Percentiles rank a stretch among this genome's conserved stretches.
phyloP scores from a whole-genome alignment of 2,329 filamentous ascomycete species.

The Mariannaea elegans region DNA sequence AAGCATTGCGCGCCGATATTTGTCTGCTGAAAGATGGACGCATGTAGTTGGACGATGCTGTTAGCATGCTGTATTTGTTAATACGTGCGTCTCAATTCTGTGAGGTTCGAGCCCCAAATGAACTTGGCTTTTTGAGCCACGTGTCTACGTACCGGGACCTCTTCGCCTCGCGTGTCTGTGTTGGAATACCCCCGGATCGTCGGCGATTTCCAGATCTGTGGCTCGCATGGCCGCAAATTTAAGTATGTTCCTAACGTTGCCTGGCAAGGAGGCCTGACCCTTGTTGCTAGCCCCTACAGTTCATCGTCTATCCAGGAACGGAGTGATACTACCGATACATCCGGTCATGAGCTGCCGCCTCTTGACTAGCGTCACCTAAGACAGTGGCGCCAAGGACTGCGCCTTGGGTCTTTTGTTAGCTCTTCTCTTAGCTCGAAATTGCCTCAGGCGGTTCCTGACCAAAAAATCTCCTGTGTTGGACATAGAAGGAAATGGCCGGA shows the following conservation, averaged over 20 bases:
- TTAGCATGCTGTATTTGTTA: too few relatives aligned
- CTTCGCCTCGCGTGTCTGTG: background rate
- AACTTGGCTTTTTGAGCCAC: too few relatives aligned
- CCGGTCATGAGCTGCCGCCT: constrained; percentile 5
- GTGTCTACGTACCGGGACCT: too few relatives aligned
- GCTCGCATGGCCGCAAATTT: background rate
- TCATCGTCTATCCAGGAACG: background rate
- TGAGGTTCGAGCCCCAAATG: too few relatives aligned
- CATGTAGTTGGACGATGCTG: too few relatives aligned
- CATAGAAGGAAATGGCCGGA: constrained; percentile 7
- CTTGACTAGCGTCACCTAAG: constrained; percentile 3
- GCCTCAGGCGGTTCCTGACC: background rate
- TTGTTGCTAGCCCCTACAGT: background rate
- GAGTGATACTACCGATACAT: too few relatives aligned
- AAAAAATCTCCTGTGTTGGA: background rate
- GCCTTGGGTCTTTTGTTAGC: background rate
- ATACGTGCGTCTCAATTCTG: too few relatives aligned
- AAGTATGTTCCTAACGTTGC: background rate
- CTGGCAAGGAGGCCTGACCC: background rate
- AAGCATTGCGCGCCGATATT: too few relatives aligned
- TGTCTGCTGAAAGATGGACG: too few relatives aligned
- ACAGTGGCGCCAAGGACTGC: background rate
- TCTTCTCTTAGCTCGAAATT: background rate
- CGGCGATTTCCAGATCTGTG: constrained; percentile 11
- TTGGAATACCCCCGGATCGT: background rate